Conservation (phyloP, 2,329 filamentous ascomycete species). For the Beauveria scarabaeidicola region DNA sequence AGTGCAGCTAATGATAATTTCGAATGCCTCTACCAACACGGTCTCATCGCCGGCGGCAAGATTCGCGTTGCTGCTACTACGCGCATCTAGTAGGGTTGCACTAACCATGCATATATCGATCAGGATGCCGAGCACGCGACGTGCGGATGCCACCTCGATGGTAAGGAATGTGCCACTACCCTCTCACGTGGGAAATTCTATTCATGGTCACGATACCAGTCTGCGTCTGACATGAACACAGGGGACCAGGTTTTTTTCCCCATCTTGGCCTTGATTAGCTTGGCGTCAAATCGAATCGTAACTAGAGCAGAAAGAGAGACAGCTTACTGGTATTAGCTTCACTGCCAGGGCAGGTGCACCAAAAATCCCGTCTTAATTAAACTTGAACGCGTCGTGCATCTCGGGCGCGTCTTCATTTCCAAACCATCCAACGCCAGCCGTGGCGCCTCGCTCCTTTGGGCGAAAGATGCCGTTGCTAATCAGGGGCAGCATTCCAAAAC, state of each 20-base stretch:
- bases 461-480: background rate
- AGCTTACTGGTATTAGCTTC: background rate
- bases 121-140: slow-evolving; percentile 8
- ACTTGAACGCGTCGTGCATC: slow-evolving; percentile 2
- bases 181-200: slow-evolving; percentile 3
- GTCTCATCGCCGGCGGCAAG: slow-evolving; percentile 4
- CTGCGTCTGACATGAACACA: background rate
- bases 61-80: slow-evolving; percentile 6
- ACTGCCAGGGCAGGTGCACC: background rate
- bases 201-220: slow-evolving; percentile 3
- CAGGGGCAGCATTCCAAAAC: background rate
- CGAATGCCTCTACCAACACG: background rate
- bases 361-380: background rate
- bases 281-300: too few relatives aligned
- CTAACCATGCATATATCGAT: background rate
- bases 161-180: background rate
- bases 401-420: background rate
- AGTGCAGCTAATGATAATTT: background rate
- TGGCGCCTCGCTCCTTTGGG: background rate
- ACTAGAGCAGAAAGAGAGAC: background rate
- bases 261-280: too few relatives aligned
- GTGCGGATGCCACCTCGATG: background rate
- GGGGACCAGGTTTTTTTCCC: background rate
- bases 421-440: background rate
- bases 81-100: slow-evolving; percentile 5